Evolutionary conservation across 257 asterid species (phyloP), one percentile per base, ranked within the genome.

Genomic region (Haberlea rhodopensis): DNA sequence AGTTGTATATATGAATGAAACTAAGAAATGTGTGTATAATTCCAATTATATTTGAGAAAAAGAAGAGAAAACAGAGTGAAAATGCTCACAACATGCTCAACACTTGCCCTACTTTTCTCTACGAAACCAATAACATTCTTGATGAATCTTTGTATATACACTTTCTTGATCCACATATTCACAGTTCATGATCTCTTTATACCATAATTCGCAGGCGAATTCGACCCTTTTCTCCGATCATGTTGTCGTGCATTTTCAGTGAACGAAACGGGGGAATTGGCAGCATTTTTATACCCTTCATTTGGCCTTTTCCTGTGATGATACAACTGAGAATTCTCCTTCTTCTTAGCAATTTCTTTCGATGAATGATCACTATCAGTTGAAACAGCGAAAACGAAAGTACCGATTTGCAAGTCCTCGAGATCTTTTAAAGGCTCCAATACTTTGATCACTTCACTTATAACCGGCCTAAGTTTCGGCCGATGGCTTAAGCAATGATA

Each of bases 401-500:
- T 85, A 32, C 88, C 95, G 0, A 53, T 19, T 10, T 81, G 78
- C 6, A 53, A 26, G 60, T 80, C 87, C 0, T 75, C 79, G 5
- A 76, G 74, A 34, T 80, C 86, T 6, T 76, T 76, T 25, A 91
- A 65, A 0, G 95, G 87, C 61, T 79, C 87, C 58, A 89, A 55
- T 0, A 78, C 68, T 28, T 72, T 63, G 13, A 91, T 84, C 54
- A 87, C 87, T 32, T 74, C 58, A 9, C 87, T 72, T 82, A 87
- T 84, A 0, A 76, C 73, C 2, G 96, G 98, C 10, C 98, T 78
- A 3, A 69, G 81, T 66, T 91, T 91, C 0, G 95, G 92, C 32
- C 86, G 78, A 21, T 87, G 89, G 78, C 95, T 91, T 16, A 88
- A 71, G 83, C 98, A 91, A 1, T 81, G 83, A 49, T 88, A 82